Evolutionary conservation across 768 basidiomycete species (phyloP).

Genomic region (Imleria badia): DNA sequence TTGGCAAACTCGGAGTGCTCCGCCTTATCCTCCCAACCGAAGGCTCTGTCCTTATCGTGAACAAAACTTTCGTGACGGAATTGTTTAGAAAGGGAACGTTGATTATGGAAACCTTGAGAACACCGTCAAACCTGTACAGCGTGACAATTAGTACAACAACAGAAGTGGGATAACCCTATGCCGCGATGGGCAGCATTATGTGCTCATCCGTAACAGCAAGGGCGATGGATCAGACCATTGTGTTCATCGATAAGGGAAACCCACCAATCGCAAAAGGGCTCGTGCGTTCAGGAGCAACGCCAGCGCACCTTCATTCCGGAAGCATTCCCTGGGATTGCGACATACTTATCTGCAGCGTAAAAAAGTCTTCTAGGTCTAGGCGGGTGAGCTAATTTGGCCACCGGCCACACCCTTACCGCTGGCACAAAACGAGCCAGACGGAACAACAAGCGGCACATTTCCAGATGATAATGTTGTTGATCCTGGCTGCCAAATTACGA

Average conservation of each 20-base stretch:
- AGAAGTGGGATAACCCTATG: neutral
- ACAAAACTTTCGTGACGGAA: conserved; percentile 1
- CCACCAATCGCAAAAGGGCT: conserved; percentile 29
- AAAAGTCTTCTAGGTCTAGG: neutral
- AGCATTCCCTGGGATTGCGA: conserved; percentile 10
- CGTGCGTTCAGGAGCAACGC: conserved; percentile 8
- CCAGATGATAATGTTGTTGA: neutral
- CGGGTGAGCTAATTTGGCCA: conserved; percentile 21
- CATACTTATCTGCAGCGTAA: conserved; percentile 8
- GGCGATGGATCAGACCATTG: neutral
- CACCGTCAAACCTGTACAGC: neutral
- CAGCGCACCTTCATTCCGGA: conserved; percentile 14
- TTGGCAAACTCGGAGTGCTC: neutral
- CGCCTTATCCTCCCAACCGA: conserved; percentile 23
- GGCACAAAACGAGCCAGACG: neutral
- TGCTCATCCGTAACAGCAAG: neutral
- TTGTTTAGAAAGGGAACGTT: neutral
- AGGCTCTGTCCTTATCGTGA: conserved; percentile 24
- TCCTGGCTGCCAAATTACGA: neutral
- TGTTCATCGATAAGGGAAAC: conserved; percentile 8
- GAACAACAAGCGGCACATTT: neutral
- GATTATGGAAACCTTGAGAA: neutral
- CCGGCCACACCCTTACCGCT: conserved; percentile 6
- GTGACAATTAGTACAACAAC: neutral
- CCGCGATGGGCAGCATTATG: neutral